Evolutionary conservation across 228 moss, liverwort and hornwort genomes (phyloP), one percentile per base, ranked within the genome.

Genomic region (Sphagnum fallax): DNA sequence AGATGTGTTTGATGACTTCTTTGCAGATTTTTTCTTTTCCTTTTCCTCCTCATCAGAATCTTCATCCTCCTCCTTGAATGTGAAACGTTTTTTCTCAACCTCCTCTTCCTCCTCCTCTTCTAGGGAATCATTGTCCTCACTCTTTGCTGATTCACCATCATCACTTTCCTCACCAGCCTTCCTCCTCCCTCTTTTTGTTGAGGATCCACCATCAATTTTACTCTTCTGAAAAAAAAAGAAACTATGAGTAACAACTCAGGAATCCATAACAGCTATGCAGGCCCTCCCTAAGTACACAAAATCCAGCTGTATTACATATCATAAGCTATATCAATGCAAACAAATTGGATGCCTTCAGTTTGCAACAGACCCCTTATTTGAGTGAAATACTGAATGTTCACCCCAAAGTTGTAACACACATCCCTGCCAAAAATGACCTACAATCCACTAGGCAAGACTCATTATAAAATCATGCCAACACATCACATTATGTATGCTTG

Each of bases 61-160:
- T 50, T 87, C 87, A 69, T 88, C 78, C 12, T 90, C 84, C 60
- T 92, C 84, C 69, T 88, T 88, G 65, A 83, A 90, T 49, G 88
- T 93, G 16, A 84, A 76, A 47, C 88, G 81, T 65, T 76, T 83
- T 73, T 79, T 73, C 78, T 88, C 90, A 14, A 83, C 83, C 66
- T 92, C 92, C 72, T 85, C 84, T 16, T 81, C 83, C 68, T 92
- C 92, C 72, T 85, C 84, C 72, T 88, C 90, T 70, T 84, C 90
- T 60, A 88, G 86, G 71, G 88, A 81, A 66, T 84, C 82, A 57
- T 87, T 86, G 16, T 90, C 92, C 64, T 84, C 86, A 70, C 75
- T 80, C 74, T 86, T 90, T 55, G 78, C 84, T 65, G 81, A 79
- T 8, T 74, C 84, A 79, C 79, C 90, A 53, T 82, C 84, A 51